phyloP scores from a whole-genome alignment of 1,284 basidiomycete species.

The Boletus sp. region DNA sequence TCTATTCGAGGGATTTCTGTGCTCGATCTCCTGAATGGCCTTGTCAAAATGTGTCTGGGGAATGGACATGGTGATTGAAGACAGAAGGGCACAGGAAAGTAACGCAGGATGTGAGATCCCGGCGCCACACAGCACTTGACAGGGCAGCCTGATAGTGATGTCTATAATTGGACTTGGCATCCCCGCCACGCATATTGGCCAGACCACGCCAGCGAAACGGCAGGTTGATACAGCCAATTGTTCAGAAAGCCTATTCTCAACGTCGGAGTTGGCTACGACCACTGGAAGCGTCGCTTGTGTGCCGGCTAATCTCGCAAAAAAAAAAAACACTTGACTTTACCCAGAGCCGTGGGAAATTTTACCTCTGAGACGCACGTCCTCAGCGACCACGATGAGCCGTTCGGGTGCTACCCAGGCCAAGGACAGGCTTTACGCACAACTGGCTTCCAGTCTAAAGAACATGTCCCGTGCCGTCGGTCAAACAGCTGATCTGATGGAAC shows the following conservation, averaged over 20 bases:
- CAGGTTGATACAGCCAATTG: neutral
- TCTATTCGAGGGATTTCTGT: conserved; percentile 45
- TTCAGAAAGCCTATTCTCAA: neutral
- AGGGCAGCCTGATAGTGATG: neutral
- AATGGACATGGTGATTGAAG: conserved; percentile 35
- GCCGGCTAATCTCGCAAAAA: neutral
- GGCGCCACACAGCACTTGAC: conserved; percentile 13
- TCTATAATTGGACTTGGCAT: conserved; percentile 21
- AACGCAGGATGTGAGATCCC: neutral
- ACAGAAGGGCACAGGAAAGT: conserved; percentile 13
- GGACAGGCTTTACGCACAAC: conserved; percentile 66
- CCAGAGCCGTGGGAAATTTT: conserved; percentile 15
- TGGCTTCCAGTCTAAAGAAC: conserved; percentile 55
- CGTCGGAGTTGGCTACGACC: no score
- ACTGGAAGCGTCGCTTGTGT: conserved; percentile 3
- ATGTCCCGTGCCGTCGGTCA: conserved; percentile 59
- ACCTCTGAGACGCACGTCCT: no score
- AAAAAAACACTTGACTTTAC: neutral
- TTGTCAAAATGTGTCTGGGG: conserved; percentile 58
- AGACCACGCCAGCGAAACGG: neutral
- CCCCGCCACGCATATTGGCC: neutral
- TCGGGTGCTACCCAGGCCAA: conserved; percentile 64
- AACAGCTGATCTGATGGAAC: conserved; percentile 68
- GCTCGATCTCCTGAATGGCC: conserved; percentile 70
- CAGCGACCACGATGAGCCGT: conserved; percentile 19